These are phyloP conservation scores for Kazachstania viticola DNA, from an alignment of 805 yeast species.

Conservation along the genomic window DNA sequence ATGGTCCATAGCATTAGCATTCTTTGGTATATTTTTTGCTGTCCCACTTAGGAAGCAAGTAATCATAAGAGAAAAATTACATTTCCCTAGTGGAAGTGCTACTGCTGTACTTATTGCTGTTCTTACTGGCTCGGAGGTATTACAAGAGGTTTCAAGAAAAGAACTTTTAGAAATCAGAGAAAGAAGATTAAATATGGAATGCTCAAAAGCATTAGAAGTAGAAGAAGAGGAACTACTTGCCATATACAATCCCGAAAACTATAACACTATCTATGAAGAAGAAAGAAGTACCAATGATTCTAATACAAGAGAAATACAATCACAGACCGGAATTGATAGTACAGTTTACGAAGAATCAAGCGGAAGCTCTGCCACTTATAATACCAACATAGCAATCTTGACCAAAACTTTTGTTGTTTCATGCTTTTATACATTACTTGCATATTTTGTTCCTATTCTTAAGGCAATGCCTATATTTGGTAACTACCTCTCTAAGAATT, in stretches of 20 bases:
- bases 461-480: slow-evolving; percentile 73
- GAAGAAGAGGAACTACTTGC: slow-evolving; percentile 4
- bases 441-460: slow-evolving; percentile 66
- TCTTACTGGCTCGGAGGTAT: slow-evolving; percentile 56
- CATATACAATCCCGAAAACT: neutral
- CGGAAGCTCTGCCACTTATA: slow-evolving; percentile 2
- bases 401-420: slow-evolving; percentile 53
- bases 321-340: neutral
- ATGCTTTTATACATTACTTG: slow-evolving; percentile 54
- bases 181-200: slow-evolving; percentile 13
- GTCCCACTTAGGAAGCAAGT: slow-evolving; percentile 80
- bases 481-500: slow-evolving; percentile 39
- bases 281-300: neutral
- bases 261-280: too few relatives aligned
- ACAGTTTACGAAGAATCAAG: neutral
- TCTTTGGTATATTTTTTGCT: slow-evolving; percentile 93
- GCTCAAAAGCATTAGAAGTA: slow-evolving; percentile 18
- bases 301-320: neutral
- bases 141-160: slow-evolving; percentile 24
- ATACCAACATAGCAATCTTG: slow-evolving; percentile 50
- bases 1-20: slow-evolving; percentile 83
- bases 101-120: slow-evolving; percentile 90
- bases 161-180: slow-evolving; percentile 27
- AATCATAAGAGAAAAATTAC: slow-evolving; percentile 73
- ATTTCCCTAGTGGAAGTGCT: slow-evolving; percentile 93